A percentile compares a stretch with the other conserved stretches of the same genome.
phyloP scores from a whole-genome alignment of 202 grass and related monocot genomes.

The Cymbopogon flexuosus region DNA sequence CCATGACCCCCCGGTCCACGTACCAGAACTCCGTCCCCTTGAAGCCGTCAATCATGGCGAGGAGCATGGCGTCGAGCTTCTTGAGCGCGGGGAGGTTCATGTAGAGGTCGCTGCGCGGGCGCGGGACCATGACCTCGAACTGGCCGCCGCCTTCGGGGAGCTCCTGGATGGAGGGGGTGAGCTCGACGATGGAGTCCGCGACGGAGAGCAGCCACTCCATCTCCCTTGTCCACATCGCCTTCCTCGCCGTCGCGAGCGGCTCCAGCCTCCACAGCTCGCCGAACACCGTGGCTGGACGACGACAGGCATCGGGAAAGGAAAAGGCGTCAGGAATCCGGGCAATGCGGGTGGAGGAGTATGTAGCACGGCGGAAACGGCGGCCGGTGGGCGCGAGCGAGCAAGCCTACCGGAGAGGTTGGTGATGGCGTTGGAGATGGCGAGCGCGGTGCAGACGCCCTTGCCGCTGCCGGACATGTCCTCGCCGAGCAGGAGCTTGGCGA shows the following conservation, averaged over 20 bases:
- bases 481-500: constrained; percentile 94
- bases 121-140: constrained; percentile 96
- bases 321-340: background rate
- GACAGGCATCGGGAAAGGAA: background rate
- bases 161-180: constrained; percentile 82
- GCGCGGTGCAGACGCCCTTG: constrained; percentile 97
- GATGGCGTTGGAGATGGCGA: constrained; percentile 95
- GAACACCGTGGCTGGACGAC: constrained; percentile 72
- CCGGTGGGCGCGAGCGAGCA: too few species aligned
- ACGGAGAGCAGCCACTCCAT: constrained; percentile 95
- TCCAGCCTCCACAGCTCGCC: constrained; percentile 98
- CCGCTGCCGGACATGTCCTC: constrained; percentile 99
- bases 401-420: constrained; percentile 86
- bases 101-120: constrained; percentile 78
- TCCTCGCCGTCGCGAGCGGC: constrained; percentile 70
- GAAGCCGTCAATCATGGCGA: constrained; percentile 79
- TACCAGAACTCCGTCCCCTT: constrained; percentile 92
- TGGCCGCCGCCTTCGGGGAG: constrained; percentile 76
- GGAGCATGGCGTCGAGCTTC: constrained; percentile 96
- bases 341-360: constrained; percentile 16
- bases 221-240: constrained; percentile 94
- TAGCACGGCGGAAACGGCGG: background rate
- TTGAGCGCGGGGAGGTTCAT: constrained; percentile 96
- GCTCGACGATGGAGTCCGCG: constrained; percentile 86
- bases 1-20: constrained; percentile 78